Evolutionary conservation across 441 rosid species (phyloP).

Genomic region (Viola pubescens): DNA sequence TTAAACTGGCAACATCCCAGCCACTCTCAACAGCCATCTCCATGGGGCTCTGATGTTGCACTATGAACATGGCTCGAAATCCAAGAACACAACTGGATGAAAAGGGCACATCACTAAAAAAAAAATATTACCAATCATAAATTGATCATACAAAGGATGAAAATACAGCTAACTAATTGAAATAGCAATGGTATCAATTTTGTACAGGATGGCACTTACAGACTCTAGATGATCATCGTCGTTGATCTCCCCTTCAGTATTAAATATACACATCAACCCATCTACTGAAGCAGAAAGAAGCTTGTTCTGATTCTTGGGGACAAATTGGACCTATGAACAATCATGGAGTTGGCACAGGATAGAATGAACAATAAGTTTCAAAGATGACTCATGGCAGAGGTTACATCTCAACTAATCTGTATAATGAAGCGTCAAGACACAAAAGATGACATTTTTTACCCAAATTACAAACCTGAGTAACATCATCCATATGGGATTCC

Average conservation of each 20-base stretch:
- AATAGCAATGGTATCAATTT: neutral
- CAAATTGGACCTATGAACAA: constrained; percentile 59
- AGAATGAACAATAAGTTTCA: neutral
- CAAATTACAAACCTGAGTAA: constrained; percentile 58
- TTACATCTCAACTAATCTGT: neutral
- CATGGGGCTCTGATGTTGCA: too few relatives aligned
- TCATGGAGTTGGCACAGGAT: neutral
- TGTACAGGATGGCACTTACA: constrained; percentile 34
- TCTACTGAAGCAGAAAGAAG: constrained; percentile 85
- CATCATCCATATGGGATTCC: constrained; percentile 82
- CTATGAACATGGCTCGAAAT: too few relatives aligned
- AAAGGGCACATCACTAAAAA: too few relatives aligned
- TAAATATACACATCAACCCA: constrained; percentile 76
- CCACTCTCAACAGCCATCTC: too few relatives aligned
- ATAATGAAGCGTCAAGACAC: too few relatives aligned
- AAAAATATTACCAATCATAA: too few relatives aligned
- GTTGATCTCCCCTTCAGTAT: constrained; percentile 65
- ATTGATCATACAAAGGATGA: too few relatives aligned
- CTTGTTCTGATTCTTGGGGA: constrained; percentile 57
- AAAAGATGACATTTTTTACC: neutral
- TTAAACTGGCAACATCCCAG: too few relatives aligned
- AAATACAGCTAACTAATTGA: too few relatives aligned
- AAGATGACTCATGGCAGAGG: neutral
- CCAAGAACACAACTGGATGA: too few relatives aligned
- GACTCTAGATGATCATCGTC: constrained; percentile 86